Base-by-base conservation (phyloP, 768 basidiomycete species). In the Tricholoma sp. region DNA sequence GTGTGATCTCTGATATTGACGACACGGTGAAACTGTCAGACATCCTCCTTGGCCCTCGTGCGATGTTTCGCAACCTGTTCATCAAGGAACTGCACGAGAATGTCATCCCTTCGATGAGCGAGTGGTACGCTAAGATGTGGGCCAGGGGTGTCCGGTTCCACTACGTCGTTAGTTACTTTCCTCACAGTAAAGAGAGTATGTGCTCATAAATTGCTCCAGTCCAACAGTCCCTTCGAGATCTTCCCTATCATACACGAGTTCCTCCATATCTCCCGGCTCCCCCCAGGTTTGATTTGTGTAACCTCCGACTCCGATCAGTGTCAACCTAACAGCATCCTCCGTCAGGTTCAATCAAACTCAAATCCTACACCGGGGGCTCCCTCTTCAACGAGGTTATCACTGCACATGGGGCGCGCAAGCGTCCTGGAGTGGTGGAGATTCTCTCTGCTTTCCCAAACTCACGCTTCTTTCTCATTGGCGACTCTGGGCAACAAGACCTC, bases 1-100 rank as follows among this genome's bases (percentile, higher is more conserved):
- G n/a, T n/a, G n/a, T n/a, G n/a, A 87, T 98, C 12, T 95, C 93
- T 8, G 95, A 98, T 64, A 88, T 98, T 41, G 95, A 98, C 66
- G 95, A 98, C 71, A 98, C 95, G 0, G 79, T 97, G 56, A 94
- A 94, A 66, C 66, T 79, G 27, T 87, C 93, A 0, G 84, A 87
- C 47, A 79, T 98, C n/a, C 65, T 88, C 5, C 76, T 78, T 3
- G 96, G 96, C 0, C 85, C 92, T 1, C 80, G 93, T 41, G 77
- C 85, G 1, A 85, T 91, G 3, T 97, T 98, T 69, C 79, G 86
- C 57, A 96, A 94, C 66, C 93, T 95, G 0, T 98, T 98, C 60
- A 93, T 93, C 14, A 88, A 88, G 64, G 89, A 91, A 54, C 68
- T 92, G 32, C 76, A 80, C 54, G 93, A 98, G 50, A 82, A 84